These are phyloP conservation scores for Pythium periplocum DNA, from an alignment of 352 stramenopile species.

Conservation along the genomic window DNA sequence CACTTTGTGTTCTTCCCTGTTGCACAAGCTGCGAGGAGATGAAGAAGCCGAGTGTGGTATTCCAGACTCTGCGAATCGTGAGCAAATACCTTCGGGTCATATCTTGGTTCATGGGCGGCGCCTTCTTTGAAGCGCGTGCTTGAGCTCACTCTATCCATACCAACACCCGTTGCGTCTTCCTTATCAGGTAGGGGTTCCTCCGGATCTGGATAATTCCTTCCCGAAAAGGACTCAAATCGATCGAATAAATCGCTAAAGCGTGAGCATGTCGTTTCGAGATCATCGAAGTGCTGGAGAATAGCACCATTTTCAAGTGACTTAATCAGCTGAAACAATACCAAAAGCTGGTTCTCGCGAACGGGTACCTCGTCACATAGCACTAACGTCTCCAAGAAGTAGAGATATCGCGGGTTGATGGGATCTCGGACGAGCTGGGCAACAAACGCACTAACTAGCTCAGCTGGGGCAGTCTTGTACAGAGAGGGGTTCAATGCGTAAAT, in stretches of 20 bases:
- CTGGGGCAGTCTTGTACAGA: constrained; percentile 51
- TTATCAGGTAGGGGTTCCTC: too few species aligned
- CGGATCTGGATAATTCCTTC: too few species aligned
- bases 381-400: constrained; percentile 57
- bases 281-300: constrained; percentile 54
- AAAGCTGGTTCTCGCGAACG: constrained; percentile 54
- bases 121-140: too few species aligned
- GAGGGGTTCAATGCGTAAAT: constrained; percentile 42
- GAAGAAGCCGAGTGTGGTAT: constrained; percentile 48
- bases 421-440: constrained; percentile 35
- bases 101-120: too few species aligned
- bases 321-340: constrained; percentile 65
- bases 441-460: constrained; percentile 52
- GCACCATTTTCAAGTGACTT: constrained; percentile 47
- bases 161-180: too few species aligned
- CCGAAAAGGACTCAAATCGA: neutral
- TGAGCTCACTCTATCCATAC: too few species aligned
- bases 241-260: constrained; percentile 31
- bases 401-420: constrained; percentile 38
- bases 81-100: neutral
- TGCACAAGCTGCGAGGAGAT: constrained; percentile 58
- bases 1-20: constrained; percentile 52
- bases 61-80: constrained; percentile 32
- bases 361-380: constrained; percentile 55
- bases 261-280: constrained; percentile 19